Evolutionary conservation across 208 protist genomes (phyloP), one percentile per base, ranked within the genome.

Genomic region (Lotmaria passim): DNA sequence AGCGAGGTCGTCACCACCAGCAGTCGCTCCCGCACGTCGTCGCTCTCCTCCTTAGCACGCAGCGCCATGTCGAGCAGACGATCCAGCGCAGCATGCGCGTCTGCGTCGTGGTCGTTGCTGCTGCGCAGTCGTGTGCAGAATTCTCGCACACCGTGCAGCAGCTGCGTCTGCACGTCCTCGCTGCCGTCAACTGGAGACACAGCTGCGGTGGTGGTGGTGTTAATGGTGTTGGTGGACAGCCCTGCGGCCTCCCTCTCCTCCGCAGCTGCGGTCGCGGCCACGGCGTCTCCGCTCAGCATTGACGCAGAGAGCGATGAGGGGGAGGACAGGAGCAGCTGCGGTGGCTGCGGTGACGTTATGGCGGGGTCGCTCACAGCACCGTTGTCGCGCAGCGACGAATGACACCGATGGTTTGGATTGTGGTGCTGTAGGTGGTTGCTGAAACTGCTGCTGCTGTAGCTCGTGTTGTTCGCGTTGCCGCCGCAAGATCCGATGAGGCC

Each of bases 1-100:
- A 81, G 26, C 23, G 65, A 53, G 1, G 15, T 41, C 15, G 66
- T 56, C 63, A 65, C 33, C 2, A 81, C 63, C 19, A 66, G 62
- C 41, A 73, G 61, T 7, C 62, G 64, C 50, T 81, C 75, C 8
- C 59, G 61, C 19, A 72, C 30, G 23, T 74, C 69, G 15, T 72
- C 71, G 39, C 46, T 26, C 21, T 70, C 21, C 48, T 76, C 71
- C 21, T 52, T 70, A 26, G 71, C 71, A 28, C 71, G 62, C 34
- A 76, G 56, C 10, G 59, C 46, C 3, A 51, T 62, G 24, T 69
- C 26, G 46, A n/a, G 39, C 47, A 76, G 56, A 0, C 17, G 46
- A 4, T 70, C 56, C 46, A 62, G 39, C 24, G 56, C 41, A 11
- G 19, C 24, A 15, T 52, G 33, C 23, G n/a, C 4, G 38, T 46